These are phyloP conservation scores for Tetrahymena thermophila DNA, from an alignment of 73 alveolate species.

Conservation along the genomic window DNA sequence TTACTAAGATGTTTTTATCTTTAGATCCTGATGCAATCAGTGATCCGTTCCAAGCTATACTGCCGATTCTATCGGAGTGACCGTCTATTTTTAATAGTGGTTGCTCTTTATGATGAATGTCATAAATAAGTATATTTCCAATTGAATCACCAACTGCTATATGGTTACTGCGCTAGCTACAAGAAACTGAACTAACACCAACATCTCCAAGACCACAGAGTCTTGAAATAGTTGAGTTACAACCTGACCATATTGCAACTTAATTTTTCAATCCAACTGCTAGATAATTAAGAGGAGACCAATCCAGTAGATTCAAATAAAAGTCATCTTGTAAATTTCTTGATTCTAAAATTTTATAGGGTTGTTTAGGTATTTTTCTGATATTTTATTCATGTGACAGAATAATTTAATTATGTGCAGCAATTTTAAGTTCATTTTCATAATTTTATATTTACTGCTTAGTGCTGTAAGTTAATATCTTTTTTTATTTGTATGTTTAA, in stretches of 20 bases:
- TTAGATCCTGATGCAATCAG: slow-evolving; percentile 84
- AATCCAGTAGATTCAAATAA: slow-evolving; percentile 72
- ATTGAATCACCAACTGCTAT: slow-evolving; percentile 68
- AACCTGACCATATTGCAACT: slow-evolving; percentile 73
- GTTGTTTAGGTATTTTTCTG: slow-evolving; percentile 62
- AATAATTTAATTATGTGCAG: background rate
- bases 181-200: slow-evolving; percentile 68
- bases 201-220: slow-evolving; percentile 44
- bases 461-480: background rate
- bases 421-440: background rate
- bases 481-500: background rate
- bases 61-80: slow-evolving; percentile 88
- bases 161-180: slow-evolving; percentile 54
- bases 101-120: slow-evolving; percentile 44
- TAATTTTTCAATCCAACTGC: slow-evolving; percentile 79
- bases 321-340: slow-evolving; percentile 75
- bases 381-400: slow-evolving; percentile 19
- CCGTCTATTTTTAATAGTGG: slow-evolving; percentile 58
- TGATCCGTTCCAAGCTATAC: slow-evolving; percentile 81
- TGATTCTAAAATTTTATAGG: slow-evolving; percentile 71
- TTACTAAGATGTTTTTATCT: slow-evolving; percentile 78
- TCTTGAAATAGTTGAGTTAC: slow-evolving; percentile 17
- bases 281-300: slow-evolving; percentile 73
- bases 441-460: background rate
- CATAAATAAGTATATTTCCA: slow-evolving; percentile 68